Evolutionary conservation across 2,329 filamentous ascomycete genomes (phyloP).

Genomic region (Sodiomyces alkalinus): DNA sequence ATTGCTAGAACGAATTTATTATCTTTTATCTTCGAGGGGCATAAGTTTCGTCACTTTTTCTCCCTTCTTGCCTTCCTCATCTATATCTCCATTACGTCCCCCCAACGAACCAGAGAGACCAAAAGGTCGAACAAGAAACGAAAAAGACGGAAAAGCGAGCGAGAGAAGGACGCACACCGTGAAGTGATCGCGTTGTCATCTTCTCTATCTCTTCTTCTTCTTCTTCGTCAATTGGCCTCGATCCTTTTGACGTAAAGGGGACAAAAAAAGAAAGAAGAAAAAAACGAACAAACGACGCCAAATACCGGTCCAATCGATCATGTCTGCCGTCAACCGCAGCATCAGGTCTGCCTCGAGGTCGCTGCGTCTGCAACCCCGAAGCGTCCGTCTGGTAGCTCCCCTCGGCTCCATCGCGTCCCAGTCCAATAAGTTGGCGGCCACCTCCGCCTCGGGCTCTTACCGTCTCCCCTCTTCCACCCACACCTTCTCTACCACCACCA

Average conservation of each 20-base stretch:
- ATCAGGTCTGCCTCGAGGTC: slow-evolving; percentile 39
- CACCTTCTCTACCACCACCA: slow-evolving; percentile 34
- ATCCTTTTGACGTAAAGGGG: too few species aligned
- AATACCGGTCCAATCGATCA: slow-evolving; percentile 17
- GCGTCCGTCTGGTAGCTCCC: slow-evolving; percentile 19
- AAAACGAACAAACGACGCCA: slow-evolving; percentile 1
- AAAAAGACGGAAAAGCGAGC: too few species aligned
- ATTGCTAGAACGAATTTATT: slow-evolving; percentile 2
- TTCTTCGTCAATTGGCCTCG: too few species aligned
- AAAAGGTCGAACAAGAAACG: too few species aligned
- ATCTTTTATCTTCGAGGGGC: too few species aligned
- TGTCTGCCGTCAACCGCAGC: slow-evolving; percentile 40
- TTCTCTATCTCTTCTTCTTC: too few species aligned
- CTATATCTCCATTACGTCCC: too few species aligned
- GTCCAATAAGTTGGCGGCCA: slow-evolving; percentile 11
- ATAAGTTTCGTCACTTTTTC: too few species aligned
- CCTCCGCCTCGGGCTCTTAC: slow-evolving; percentile 15
- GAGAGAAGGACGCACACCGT: too few species aligned
- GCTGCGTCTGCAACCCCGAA: slow-evolving; percentile 29
- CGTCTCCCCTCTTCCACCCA: slow-evolving; percentile 19
- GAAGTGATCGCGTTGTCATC: too few species aligned
- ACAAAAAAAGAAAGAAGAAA: slow-evolving; percentile 1
- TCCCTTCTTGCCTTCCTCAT: too few species aligned
- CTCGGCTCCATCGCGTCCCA: slow-evolving; percentile 17
- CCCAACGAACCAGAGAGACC: too few species aligned